These are phyloP conservation scores for Bryoerythrophyllum caledonicum DNA, from an alignment of 225 moss, liverwort and hornwort species.

Conservation along the genomic window DNA sequence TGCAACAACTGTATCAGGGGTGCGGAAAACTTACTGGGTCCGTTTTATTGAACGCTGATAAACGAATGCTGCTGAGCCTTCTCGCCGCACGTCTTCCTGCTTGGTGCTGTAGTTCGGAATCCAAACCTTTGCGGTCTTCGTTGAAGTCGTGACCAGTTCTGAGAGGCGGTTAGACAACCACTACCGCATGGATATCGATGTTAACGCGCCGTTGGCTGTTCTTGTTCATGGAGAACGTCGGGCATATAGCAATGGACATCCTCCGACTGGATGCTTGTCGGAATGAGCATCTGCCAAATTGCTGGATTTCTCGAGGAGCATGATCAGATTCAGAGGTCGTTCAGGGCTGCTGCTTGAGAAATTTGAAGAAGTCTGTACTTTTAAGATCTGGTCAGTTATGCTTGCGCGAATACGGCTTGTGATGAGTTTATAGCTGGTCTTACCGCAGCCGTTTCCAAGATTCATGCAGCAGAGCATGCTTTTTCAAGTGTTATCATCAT, in stretches of 20 bases:
- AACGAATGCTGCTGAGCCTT: slow-evolving; percentile 33
- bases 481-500: neutral
- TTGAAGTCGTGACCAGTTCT: slow-evolving; percentile 8
- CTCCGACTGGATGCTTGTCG: slow-evolving; percentile 7
- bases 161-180: neutral
- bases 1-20: slow-evolving; percentile 39
- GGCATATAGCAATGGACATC: neutral
- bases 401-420: slow-evolving; percentile 19
- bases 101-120: slow-evolving; percentile 39
- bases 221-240: neutral
- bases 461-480: slow-evolving; percentile 19
- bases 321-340: slow-evolving; percentile 5
- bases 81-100: slow-evolving; percentile 44
- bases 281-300: slow-evolving; percentile 11
- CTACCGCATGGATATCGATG: neutral
- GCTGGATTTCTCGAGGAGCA: neutral
- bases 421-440: slow-evolving; percentile 18
- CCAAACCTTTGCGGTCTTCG: slow-evolving; percentile 17
- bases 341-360: slow-evolving; percentile 1
- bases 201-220: neutral
- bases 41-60: slow-evolving; percentile 33
- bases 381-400: slow-evolving; percentile 10
- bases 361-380: slow-evolving; percentile 14
- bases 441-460: slow-evolving; percentile 19
- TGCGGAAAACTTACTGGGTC: slow-evolving; percentile 22